Percentiles rank a stretch among this genome's conserved stretches.
These are phyloP conservation scores for Cunninghamia lanceolata DNA, from an alignment of 75 land plant species.

Conservation along the genomic window DNA sequence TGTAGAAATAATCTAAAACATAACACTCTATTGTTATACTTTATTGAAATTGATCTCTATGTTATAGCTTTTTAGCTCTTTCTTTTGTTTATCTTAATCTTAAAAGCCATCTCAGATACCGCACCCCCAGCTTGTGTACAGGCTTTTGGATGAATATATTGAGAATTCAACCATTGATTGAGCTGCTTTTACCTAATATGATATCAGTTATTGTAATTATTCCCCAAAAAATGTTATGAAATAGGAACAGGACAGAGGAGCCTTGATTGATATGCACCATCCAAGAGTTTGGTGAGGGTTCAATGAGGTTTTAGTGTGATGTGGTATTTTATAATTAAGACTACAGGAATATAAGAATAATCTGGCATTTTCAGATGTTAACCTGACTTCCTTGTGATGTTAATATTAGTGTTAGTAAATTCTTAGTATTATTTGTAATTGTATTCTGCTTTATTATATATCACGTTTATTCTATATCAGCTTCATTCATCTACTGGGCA, in stretches of 20 bases:
- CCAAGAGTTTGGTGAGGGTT: background rate
- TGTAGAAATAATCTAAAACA: background rate
- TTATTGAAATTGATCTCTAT: background rate
- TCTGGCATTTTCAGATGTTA: background rate
- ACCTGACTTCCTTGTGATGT: background rate
- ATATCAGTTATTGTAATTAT: background rate
- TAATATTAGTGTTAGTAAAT: background rate
- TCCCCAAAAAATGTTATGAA: background rate
- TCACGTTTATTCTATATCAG: background rate
- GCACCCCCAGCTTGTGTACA: background rate
- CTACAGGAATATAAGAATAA: background rate
- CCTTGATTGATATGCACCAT: background rate
- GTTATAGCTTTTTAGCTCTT: background rate
- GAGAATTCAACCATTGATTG: background rate
- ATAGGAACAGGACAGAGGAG: background rate
- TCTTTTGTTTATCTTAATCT: background rate
- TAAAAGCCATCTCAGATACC: background rate
- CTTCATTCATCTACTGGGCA: background rate
- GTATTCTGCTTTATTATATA: background rate
- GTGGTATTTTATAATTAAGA: background rate
- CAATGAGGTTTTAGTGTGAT: background rate
- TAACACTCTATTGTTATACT: background rate
- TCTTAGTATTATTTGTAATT: background rate
- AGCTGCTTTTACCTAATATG: background rate
- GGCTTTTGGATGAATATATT: background rate